These are phyloP conservation scores for Amylocystis lapponica DNA, from an alignment of 768 basidiomycete genomes.

Conservation along the genomic window DNA sequence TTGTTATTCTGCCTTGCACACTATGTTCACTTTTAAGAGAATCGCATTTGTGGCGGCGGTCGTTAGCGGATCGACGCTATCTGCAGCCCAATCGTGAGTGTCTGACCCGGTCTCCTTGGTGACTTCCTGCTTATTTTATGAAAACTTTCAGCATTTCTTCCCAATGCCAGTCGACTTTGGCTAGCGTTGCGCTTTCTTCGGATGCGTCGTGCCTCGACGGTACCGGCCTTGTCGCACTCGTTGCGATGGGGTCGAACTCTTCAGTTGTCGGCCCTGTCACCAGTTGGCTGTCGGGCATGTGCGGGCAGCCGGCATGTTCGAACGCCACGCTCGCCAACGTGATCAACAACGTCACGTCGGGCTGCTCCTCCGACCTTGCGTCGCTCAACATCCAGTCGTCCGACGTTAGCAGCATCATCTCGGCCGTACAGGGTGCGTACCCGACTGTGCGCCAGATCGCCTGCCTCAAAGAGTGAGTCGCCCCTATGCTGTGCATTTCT, in stretches of 20 bases:
- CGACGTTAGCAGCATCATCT: conserved; percentile 13
- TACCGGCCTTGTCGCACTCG: conserved; percentile 36
- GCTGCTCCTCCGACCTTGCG: conserved; percentile 40
- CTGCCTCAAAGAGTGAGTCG: conserved; percentile 63
- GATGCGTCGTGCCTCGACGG: conserved; percentile 50
- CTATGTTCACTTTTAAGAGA: too few species aligned
- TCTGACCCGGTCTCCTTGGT: not conserved
- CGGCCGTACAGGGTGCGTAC: conserved; percentile 47
- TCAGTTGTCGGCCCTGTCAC: conserved; percentile 47
- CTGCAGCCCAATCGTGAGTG: conserved; percentile 19
- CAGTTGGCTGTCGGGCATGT: conserved; percentile 56
- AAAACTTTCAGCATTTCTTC: conserved; percentile 33
- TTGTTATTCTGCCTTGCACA: too few species aligned
- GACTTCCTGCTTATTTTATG: not conserved
- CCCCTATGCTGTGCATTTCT: not conserved
- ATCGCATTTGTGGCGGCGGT: conserved; percentile 8
- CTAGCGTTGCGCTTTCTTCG: conserved; percentile 33
- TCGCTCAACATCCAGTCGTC: conserved; percentile 14
- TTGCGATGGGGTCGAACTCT: conserved; percentile 25
- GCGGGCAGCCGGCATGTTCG: conserved; percentile 46
- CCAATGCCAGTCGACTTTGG: conserved; percentile 43
- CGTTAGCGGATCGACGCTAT: too few species aligned
- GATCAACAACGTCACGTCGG: conserved; percentile 45
- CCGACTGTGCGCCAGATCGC: conserved; percentile 48
- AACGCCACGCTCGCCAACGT: conserved; percentile 54